These are phyloP conservation scores for Sugiyamaella neomexicana DNA, from an alignment of 1,139 yeast genomes.

Conservation along the genomic window DNA sequence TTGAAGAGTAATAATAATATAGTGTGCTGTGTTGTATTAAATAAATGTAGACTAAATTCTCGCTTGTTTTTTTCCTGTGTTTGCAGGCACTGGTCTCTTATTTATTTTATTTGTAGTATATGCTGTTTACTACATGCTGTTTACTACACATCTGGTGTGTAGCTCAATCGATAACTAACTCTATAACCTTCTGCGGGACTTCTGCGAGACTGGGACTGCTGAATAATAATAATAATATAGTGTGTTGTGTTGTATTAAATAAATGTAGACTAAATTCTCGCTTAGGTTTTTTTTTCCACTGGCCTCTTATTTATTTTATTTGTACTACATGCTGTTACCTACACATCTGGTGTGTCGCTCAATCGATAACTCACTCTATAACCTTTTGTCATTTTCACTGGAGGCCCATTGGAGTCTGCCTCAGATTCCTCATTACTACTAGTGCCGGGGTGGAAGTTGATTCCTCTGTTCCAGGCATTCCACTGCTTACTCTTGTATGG, in stretches of 20 bases:
- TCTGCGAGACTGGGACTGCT: constrained; percentile 17
- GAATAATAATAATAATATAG: constrained; percentile 4
- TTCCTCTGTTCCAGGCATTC: constrained; percentile 6
- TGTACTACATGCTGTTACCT: background rate
- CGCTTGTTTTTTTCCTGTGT: background rate
- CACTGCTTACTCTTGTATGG: constrained; percentile 12
- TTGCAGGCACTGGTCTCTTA: background rate
- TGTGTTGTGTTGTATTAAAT: background rate
- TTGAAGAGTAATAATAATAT: constrained; percentile 8
- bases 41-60: background rate
- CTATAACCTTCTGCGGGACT: no score
- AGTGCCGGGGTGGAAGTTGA: background rate
- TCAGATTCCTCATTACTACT: background rate
- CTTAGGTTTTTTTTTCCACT: background rate
- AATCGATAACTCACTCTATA: constrained; percentile 2
- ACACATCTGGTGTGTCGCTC: background rate
- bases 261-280: background rate
- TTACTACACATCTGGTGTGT: background rate
- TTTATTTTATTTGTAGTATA: background rate
- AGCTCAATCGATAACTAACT: no score
- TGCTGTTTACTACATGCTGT: background rate
- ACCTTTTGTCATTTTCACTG: background rate
- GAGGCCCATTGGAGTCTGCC: background rate
- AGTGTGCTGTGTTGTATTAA: background rate
- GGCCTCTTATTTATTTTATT: background rate